These are phyloP conservation scores for Cadophora malorum DNA, from an alignment of 2,329 filamentous ascomycete genomes.

Conservation along the genomic window DNA sequence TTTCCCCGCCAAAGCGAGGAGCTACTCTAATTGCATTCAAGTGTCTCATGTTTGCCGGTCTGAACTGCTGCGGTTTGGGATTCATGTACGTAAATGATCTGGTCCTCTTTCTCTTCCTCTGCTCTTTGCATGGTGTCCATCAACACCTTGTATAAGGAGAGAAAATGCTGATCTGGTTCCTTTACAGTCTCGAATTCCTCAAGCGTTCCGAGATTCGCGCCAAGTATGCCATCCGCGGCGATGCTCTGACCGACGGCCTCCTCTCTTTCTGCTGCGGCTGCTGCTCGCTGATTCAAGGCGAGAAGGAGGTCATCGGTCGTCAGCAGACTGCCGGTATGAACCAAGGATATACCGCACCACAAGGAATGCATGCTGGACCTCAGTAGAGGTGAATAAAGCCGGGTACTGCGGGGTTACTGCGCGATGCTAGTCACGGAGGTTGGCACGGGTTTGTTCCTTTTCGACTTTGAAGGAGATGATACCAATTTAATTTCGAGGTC, in stretches of 20 bases:
- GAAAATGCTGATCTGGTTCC: too few species aligned
- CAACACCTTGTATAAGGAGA: too few species aligned
- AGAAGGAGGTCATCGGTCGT: slow-evolving; percentile 39
- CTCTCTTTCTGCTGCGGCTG: slow-evolving; percentile 46
- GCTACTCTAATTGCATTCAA: too few species aligned
- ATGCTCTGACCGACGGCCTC: slow-evolving; percentile 47
- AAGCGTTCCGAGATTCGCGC: slow-evolving; percentile 36
- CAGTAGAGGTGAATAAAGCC: slow-evolving; percentile 1
- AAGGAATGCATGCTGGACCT: slow-evolving; percentile 28
- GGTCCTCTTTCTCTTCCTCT: background rate
- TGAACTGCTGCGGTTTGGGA: slow-evolving; percentile 31
- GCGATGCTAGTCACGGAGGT: background rate
- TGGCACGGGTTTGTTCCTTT: background rate
- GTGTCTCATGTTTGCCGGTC: slow-evolving; percentile 32
- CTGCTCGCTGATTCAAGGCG: slow-evolving; percentile 40
- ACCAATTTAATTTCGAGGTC: slow-evolving; percentile 4
- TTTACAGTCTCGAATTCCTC: slow-evolving; percentile 36
- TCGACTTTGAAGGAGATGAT: background rate
- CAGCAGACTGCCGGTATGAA: slow-evolving; percentile 12
- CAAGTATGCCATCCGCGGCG: slow-evolving; percentile 43
- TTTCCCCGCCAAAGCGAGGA: too few species aligned
- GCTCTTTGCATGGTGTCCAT: too few species aligned
- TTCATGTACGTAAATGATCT: slow-evolving; percentile 33
- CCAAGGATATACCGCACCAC: slow-evolving; percentile 28
- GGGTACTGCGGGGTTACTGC: too few species aligned